phyloP scores from a whole-genome alignment of 2,329 filamentous ascomycete genomes.

The Ampelomyces quisqualis region DNA sequence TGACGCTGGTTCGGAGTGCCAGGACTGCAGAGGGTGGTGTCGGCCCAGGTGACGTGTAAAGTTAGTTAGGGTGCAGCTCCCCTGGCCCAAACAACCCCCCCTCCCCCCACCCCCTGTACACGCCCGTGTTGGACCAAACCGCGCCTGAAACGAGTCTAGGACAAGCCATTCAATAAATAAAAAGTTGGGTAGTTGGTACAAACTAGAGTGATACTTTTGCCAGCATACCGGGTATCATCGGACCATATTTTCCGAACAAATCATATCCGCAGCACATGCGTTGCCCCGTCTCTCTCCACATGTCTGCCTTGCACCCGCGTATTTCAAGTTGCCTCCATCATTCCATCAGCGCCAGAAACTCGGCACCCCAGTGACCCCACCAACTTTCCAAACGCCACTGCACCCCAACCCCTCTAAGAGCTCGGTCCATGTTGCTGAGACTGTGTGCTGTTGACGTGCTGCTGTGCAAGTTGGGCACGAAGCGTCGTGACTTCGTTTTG shows the following conservation, averaged over 20 bases:
- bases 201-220: conserved; percentile 5
- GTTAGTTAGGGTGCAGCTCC: too few species aligned
- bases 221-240: conserved; percentile 6
- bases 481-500: conserved; percentile 48
- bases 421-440: conserved; percentile 19
- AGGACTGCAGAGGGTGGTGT: too few species aligned
- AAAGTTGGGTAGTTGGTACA: not conserved
- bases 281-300: conserved; percentile 1
- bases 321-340: not conserved
- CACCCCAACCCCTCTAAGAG: too few species aligned
- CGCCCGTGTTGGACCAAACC: not conserved
- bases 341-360: conserved; percentile 6
- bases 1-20: too few species aligned
- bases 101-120: too few species aligned
- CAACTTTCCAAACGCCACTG: too few species aligned
- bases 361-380: not conserved
- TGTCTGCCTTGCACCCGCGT: not conserved
- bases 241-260: not conserved
- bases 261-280: conserved; percentile 1
- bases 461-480: conserved; percentile 41
- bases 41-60: too few species aligned
- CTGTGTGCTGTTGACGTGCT: conserved; percentile 33
- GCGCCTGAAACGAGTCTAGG: conserved; percentile 3
- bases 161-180: not conserved
- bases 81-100: too few species aligned